phyloP scores from a whole-genome alignment of 495 filamentous ascomycete species.

The Penicillium fimorum region DNA sequence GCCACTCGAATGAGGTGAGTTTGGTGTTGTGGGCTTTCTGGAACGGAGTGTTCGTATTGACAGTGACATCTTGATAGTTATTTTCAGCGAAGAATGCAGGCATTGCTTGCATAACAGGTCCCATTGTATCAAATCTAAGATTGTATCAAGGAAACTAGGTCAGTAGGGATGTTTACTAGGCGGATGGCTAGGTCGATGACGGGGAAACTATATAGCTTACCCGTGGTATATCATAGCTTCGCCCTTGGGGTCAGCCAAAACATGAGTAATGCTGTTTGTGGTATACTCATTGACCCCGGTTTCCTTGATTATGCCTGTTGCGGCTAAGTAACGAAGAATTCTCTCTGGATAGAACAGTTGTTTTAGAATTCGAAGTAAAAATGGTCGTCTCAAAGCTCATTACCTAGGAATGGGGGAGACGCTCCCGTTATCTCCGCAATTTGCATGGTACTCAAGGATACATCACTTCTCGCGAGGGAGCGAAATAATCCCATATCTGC shows the following conservation, averaged over 20 bases:
- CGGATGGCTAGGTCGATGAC: too few relatives aligned
- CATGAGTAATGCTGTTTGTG: slow-evolving; percentile 33
- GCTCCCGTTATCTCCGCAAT: slow-evolving; percentile 32
- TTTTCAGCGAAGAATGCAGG: slow-evolving; percentile 42
- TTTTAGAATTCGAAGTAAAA: neutral
- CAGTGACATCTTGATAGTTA: slow-evolving; percentile 39
- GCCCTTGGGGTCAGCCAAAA: slow-evolving; percentile 26
- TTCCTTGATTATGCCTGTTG: slow-evolving; percentile 39
- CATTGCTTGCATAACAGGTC: slow-evolving; percentile 27
- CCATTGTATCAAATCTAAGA: slow-evolving; percentile 35
- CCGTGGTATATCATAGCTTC: slow-evolving; percentile 33
- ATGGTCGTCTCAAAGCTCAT: neutral
- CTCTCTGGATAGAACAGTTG: slow-evolving; percentile 28
- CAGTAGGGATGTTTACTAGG: neutral
- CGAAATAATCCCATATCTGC: slow-evolving; percentile 39
- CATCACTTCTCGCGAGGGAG: slow-evolving; percentile 22
- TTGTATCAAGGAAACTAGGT: neutral
- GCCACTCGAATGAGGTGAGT: slow-evolving; percentile 40
- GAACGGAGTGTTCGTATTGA: slow-evolving; percentile 34
- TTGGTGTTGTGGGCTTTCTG: slow-evolving; percentile 44
- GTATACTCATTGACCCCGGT: slow-evolving; percentile 30
- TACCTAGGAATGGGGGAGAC: slow-evolving; percentile 31
- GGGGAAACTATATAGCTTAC: slow-evolving; percentile 18
- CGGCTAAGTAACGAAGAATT: slow-evolving; percentile 46
- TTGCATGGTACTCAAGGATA: slow-evolving; percentile 26